These are phyloP conservation scores for Trichoderma asperelloides DNA, from an alignment of 495 filamentous ascomycete genomes.

Conservation along the genomic window DNA sequence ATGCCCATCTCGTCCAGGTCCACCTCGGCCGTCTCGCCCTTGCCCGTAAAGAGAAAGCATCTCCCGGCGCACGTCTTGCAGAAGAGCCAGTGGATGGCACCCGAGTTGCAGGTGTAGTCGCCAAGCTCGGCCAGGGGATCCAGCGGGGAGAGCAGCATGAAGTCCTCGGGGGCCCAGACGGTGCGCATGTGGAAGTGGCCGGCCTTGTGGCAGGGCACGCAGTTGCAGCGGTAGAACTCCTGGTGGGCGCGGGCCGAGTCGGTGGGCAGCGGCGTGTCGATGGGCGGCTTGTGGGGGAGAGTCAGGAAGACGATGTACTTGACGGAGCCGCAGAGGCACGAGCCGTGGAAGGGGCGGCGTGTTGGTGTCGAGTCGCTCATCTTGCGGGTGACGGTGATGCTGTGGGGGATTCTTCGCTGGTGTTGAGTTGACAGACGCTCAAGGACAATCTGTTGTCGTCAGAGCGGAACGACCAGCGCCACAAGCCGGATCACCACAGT, in stretches of 20 bases:
- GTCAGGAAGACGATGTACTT: slow-evolving; percentile 23
- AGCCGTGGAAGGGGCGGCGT: slow-evolving; percentile 22
- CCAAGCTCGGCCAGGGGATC: slow-evolving; percentile 18
- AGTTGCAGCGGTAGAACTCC: slow-evolving; percentile 25
- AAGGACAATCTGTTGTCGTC: no score
- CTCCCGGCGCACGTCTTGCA: slow-evolving; percentile 23
- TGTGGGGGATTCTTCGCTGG: neutral
- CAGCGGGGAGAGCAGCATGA: slow-evolving; percentile 22
- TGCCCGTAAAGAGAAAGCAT: slow-evolving; percentile 26
- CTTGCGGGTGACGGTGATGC: neutral
- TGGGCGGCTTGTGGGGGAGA: slow-evolving; percentile 18
- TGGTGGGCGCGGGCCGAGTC: slow-evolving; percentile 10
- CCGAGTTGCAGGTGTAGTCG: slow-evolving; percentile 20
- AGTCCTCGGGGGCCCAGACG: slow-evolving; percentile 20
- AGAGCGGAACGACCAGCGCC: no score
- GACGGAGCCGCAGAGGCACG: slow-evolving; percentile 24
- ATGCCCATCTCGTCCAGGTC: slow-evolving; percentile 15
- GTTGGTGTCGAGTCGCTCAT: neutral
- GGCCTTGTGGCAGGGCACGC: slow-evolving; percentile 26
- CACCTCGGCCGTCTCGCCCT: slow-evolving; percentile 19
- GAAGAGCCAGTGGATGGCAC: slow-evolving; percentile 22
- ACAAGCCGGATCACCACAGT: neutral
- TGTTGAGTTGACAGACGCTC: neutral
- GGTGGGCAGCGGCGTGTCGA: slow-evolving; percentile 9
- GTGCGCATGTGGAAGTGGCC: slow-evolving; percentile 24